Conservation (phyloP, 179 eudicot species). For the Patellifolia procumbens region DNA sequence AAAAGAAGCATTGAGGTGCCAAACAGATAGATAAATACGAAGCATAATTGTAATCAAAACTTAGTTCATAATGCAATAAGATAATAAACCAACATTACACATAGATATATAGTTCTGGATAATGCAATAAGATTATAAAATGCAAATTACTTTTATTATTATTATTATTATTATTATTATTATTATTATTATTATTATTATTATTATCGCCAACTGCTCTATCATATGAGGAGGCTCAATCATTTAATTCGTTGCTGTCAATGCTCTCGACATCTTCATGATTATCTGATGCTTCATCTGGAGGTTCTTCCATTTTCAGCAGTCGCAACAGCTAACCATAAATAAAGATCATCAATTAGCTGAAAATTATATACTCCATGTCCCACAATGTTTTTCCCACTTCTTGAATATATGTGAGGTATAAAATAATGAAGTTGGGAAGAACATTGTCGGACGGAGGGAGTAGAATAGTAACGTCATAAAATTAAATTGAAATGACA, state of each 20-base stretch:
- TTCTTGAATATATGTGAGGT: no score
- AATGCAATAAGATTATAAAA: conserved; percentile 2
- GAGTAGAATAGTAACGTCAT: background rate
- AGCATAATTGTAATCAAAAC: no score
- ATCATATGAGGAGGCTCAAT: background rate
- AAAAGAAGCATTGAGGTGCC: no score
- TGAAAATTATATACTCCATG: no score
- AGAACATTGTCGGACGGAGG: no score
- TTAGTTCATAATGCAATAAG: background rate
- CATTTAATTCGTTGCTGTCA: background rate
- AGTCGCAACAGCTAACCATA: background rate
- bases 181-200: background rate
- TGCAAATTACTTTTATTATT: no score
- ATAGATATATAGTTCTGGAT: background rate
- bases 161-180: no score
- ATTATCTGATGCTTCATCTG: conserved; percentile 14
- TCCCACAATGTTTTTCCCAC: no score
- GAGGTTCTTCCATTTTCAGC: conserved; percentile 14
- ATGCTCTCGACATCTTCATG: conserved; percentile 3
- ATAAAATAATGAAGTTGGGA: no score
- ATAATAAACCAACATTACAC: no score
- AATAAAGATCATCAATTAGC: background rate
- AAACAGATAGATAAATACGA: no score
- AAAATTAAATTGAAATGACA: background rate
- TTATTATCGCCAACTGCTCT: no score